Base-by-base conservation (phyloP, 129 eudicot species). In the Smallanthus sonchifolius region DNA sequence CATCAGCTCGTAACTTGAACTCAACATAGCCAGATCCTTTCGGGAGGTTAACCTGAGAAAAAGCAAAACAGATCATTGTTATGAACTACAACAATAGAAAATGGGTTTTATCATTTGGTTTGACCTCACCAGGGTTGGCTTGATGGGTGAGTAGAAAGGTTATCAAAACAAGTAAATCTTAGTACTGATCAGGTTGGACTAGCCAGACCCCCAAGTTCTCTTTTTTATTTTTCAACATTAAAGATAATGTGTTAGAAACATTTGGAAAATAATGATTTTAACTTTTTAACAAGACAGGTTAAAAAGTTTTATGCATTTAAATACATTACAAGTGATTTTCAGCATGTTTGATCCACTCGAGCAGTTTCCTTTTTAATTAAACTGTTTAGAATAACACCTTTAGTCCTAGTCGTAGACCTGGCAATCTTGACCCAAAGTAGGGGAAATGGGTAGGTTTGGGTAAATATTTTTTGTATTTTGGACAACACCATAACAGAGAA, bases 21-120 rank as follows among this genome's bases (percentile, higher is more conserved):
- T 91, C 95, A 30, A 91, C 95, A 82, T 91, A 91, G 36, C 85
- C 97, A 78, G 88, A 88, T 57, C 97, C 97, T 84, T 82, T 91
- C 2, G 97, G 91, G 54, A 91, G 91, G 49, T 91, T 91, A 63
- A 91, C 97, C 97, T 91, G 81, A 56, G 11, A 63, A 73, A 4
- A 70, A 73, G n/a, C 24, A 64, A 16, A 45, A 54, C 10, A 40
- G 7, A 38, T 10, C 1, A 2, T 48, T 24, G 30, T 24, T 24
- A 9, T 6, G 8, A 17, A 30, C 14, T 24, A 4, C 51, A 44
- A 34, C 20, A 14, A 43, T 13, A 6, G 1, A 34, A 66, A 7
- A 11, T 16, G 9, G 37, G 10, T 19, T 51, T 37, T 37, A 30
- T 16, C 71, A 67, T 7, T 45, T 64, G 64, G 20, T 35, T 52